Evolutionary conservation across 345 rosid genomes (phyloP).

Genomic region (Camelina laxa): DNA sequence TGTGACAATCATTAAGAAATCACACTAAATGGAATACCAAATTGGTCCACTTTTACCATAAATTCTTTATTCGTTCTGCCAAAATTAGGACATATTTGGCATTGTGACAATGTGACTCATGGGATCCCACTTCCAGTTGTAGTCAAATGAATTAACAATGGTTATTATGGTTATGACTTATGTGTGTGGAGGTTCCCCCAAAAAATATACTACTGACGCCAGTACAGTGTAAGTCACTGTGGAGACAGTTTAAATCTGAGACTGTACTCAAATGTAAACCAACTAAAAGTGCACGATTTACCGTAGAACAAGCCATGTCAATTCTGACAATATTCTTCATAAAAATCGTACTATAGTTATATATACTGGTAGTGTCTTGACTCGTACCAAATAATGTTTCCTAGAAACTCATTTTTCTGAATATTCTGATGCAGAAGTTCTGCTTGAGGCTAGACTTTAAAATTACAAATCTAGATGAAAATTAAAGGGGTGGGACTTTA

Average conservation of each 20-base stretch:
- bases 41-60: constrained; percentile 11
- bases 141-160: background rate
- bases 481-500: no score
- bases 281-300: constrained; percentile 2
- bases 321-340: constrained; percentile 4
- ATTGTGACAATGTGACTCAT: background rate
- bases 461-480: no score
- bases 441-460: no score
- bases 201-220: constrained; percentile 67
- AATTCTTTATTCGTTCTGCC: background rate
- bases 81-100: background rate
- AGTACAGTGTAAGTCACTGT: constrained; percentile 72
- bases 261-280: constrained; percentile 52
- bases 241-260: constrained; percentile 84
- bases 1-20: constrained; percentile 3
- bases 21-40: constrained; percentile 10
- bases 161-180: constrained; percentile 2
- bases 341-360: constrained; percentile 11
- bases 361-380: background rate
- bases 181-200: constrained; percentile 55
- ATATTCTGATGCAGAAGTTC: no score
- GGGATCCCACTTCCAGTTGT: background rate
- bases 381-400: no score
- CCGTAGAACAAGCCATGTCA: constrained; percentile 19
- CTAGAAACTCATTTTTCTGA: no score